Percentiles rank a stretch among this genome's conserved stretches.
Evolutionary conservation across 2,329 filamentous ascomycete genomes (phyloP).

Genomic region (Ophiostoma perfectum): DNA sequence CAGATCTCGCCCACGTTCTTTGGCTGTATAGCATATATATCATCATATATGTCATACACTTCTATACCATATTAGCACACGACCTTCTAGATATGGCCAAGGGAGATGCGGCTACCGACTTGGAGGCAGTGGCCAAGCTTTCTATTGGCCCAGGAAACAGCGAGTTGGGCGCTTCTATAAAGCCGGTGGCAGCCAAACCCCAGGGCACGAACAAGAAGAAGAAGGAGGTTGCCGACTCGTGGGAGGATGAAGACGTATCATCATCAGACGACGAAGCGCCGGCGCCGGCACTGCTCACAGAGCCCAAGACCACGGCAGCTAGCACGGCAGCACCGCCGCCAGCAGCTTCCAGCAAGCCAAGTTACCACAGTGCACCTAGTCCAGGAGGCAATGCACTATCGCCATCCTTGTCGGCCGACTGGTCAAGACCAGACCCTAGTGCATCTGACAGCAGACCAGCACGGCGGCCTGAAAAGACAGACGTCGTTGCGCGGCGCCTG

Average conservation of each 20-base stretch:
- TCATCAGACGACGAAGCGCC: constrained; percentile 33
- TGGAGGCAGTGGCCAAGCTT: constrained; percentile 31
- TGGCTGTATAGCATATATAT: too few species aligned
- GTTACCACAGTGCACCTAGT: neutral
- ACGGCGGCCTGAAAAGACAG: constrained; percentile 78
- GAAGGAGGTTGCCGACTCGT: constrained; percentile 59
- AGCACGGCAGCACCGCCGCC: neutral
- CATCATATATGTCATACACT: too few species aligned
- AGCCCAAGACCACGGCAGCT: neutral
- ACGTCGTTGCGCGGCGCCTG: constrained; percentile 80
- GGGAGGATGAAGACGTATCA: constrained; percentile 65
- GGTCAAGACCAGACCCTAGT: constrained; percentile 4
- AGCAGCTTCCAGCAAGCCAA: neutral
- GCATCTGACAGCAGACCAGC: constrained; percentile 19
- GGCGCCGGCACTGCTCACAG: neutral
- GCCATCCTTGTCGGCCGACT: constrained; percentile 13
- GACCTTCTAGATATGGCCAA: constrained; percentile 21
- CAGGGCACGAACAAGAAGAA: constrained; percentile 31
- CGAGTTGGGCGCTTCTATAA: constrained; percentile 14
- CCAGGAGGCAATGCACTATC: constrained; percentile 1
- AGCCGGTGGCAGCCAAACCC: constrained; percentile 5
- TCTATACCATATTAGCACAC: neutral
- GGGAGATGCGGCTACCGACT: constrained; percentile 21
- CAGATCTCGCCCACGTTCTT: too few species aligned
- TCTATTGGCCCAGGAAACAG: constrained; percentile 30